phyloP scores from a whole-genome alignment of 2,329 filamentous ascomycete species.

The Aspergillus pseudonomiae region DNA sequence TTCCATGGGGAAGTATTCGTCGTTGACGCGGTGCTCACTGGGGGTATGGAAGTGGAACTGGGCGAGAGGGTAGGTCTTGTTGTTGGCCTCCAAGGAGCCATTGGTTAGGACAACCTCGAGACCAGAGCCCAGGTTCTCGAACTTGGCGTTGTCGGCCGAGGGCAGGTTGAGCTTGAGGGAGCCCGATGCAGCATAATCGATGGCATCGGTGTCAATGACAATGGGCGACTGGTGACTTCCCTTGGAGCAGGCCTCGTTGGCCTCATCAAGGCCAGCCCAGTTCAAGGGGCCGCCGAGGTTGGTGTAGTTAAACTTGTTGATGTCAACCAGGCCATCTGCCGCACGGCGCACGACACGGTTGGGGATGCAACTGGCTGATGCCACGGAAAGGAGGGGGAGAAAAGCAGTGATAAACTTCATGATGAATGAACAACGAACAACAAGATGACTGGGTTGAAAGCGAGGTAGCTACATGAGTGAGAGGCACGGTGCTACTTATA shows the following conservation, averaged over 20 bases:
- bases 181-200: conserved; percentile 21
- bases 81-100: conserved; percentile 49
- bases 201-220: conserved; percentile 45
- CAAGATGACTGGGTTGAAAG: not conserved
- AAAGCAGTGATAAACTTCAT: not conserved
- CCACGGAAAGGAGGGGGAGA: not conserved
- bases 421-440: not conserved
- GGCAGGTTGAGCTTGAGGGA: conserved; percentile 28
- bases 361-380: not conserved
- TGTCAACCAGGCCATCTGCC: not conserved
- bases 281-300: conserved; percentile 52
- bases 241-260: conserved; percentile 51
- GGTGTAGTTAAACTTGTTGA: conserved; percentile 8
- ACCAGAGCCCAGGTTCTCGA: conserved; percentile 53
- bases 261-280: conserved; percentile 52
- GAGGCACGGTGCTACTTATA: not conserved
- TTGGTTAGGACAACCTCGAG: conserved; percentile 56
- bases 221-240: conserved; percentile 61
- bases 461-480: not conserved
- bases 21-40: conserved; percentile 59
- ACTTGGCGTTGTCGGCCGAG: conserved; percentile 28
- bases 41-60: conserved; percentile 67
- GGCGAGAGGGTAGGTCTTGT: conserved; percentile 47
- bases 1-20: conserved; percentile 55
- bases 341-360: not conserved